Evolutionary conservation across 768 basidiomycete genomes (phyloP).

Genomic region (Suillus tomentosus): DNA sequence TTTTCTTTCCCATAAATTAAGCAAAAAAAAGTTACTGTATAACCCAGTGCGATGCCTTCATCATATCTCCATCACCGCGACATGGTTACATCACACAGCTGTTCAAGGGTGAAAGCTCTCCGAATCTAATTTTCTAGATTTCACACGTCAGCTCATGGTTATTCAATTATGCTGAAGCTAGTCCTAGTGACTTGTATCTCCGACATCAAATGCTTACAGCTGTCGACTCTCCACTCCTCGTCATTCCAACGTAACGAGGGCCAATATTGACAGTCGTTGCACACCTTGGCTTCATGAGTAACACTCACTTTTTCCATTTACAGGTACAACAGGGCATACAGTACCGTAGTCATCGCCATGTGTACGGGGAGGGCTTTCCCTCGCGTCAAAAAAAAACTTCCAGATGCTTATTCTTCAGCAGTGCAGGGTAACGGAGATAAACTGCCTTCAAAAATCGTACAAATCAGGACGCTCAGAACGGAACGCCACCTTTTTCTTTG

Average conservation of each 20-base stretch:
- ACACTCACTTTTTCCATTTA: neutral
- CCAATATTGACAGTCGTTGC: neutral
- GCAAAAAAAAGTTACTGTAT: neutral
- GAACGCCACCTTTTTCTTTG: constrained; percentile 71
- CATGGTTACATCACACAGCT: constrained; percentile 6
- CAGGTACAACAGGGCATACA: neutral
- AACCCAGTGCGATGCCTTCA: neutral
- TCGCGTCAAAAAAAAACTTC: neutral
- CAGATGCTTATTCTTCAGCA: neutral
- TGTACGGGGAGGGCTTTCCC: neutral
- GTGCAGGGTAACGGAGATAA: constrained; percentile 1
- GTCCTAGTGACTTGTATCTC: neutral
- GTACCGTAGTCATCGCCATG: neutral
- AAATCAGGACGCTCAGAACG: constrained; percentile 65
- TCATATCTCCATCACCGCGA: constrained; percentile 13
- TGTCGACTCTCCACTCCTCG: neutral
- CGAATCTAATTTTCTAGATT: neutral
- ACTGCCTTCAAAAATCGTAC: constrained; percentile 63
- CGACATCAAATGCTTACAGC: constrained; percentile 1
- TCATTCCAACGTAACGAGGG: constrained; percentile 1
- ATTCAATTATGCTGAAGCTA: constrained; percentile 1
- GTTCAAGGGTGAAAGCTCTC: neutral
- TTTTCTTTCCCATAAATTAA: constrained; percentile 16
- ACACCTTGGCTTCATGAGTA: neutral
- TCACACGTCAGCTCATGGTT: constrained; percentile 1